Conservation (phyloP, 768 basidiomycete species). For the Chalciporus piperatus region DNA sequence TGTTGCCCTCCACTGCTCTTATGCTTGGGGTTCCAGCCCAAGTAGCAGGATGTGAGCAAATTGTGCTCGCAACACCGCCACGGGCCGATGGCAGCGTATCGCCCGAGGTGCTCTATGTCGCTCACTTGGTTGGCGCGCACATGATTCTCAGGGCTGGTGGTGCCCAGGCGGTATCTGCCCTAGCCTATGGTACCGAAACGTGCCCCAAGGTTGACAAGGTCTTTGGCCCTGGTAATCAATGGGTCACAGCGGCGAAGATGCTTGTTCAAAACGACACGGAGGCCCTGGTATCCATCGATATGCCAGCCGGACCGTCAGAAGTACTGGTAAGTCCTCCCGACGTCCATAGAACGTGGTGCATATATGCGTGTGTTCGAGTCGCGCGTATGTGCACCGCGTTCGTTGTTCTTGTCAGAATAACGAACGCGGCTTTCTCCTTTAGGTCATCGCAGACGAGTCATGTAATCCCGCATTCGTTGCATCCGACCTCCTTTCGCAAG, state of each 20-base stretch:
- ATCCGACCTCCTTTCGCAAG: slow-evolving; percentile 95
- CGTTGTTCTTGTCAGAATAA: slow-evolving; percentile 38
- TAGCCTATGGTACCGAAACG: slow-evolving; percentile 94
- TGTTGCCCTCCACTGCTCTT: slow-evolving; percentile 93
- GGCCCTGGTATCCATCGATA: slow-evolving; percentile 94
- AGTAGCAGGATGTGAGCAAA: slow-evolving; percentile 89
- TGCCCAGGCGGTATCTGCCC: slow-evolving; percentile 91
- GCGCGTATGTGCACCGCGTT: slow-evolving; percentile 43
- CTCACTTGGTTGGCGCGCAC: slow-evolving; percentile 84
- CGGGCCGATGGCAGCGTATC: slow-evolving; percentile 89
- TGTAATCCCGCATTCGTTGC: slow-evolving; percentile 89
- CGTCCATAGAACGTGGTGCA: slow-evolving; percentile 58
- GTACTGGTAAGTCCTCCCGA: slow-evolving; percentile 63
- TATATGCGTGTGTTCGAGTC: slow-evolving; percentile 38
- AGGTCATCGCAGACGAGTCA: slow-evolving; percentile 94
- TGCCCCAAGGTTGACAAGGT: slow-evolving; percentile 99
- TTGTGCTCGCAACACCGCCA: slow-evolving; percentile 96
- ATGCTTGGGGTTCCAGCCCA: slow-evolving; percentile 99
- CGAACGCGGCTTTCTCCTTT: slow-evolving; percentile 21
- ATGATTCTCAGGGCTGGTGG: slow-evolving; percentile 94
- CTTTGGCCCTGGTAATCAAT: slow-evolving; percentile 98
- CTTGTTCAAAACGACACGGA: slow-evolving; percentile 97
- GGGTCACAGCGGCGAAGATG: slow-evolving; percentile 99
- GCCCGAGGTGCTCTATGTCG: slow-evolving; percentile 97
- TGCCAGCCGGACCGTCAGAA: slow-evolving; percentile 98